Evolutionary conservation across 768 basidiomycete genomes (phyloP), one percentile per base, ranked within the genome.

Genomic region (Floccularia luteovirens): DNA sequence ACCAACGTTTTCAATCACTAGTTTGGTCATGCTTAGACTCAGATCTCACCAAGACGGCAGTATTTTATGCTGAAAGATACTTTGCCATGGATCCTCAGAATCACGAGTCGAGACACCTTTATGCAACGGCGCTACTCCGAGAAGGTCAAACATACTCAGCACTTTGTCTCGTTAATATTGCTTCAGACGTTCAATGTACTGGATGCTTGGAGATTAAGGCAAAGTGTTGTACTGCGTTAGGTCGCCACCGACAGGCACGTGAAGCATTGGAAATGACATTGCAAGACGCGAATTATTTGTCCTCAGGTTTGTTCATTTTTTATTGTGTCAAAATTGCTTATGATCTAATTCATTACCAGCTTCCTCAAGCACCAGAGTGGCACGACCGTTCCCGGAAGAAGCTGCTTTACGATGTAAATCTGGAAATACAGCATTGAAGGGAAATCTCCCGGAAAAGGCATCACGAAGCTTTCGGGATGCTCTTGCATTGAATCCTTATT

Each of bases 1-100:
- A 71, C 36, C 75, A 77, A 60, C 82, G 83, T 48, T 82, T 85
- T 55, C 74, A 74, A 48, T 64, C 74, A 38, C 69, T 91, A 46
- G 70, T 90, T 52, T 90, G 88, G 87, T 77, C 78, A 50, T 89
- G 79, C 62, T 79, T 91, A 43, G 89, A 91, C 64, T 73, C 78
- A 40, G 83, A 84, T 52, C 77, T 91, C 32, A 68, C 75, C 50
- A 75, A 73, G 59, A 80, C 88, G 10, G 90, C 90, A 28, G 74
- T 89, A 33, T 94, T 94, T 67, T 87, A 87, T 64, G 88, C 90
- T 24, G 91, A 93, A 62, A 67, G 88, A 47, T 87, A 87, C 57
- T 83, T 73, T 56, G 74, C 78, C 28, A 62, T 87, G 58, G 80
- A 86, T 60, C 67, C 71, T 45, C 57, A 66, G 22, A 79, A 77